Evolutionary conservation across 495 filamentous ascomycete species (phyloP), one percentile per base, ranked within the genome.

Genomic region (Trichocladium antarcticum): DNA sequence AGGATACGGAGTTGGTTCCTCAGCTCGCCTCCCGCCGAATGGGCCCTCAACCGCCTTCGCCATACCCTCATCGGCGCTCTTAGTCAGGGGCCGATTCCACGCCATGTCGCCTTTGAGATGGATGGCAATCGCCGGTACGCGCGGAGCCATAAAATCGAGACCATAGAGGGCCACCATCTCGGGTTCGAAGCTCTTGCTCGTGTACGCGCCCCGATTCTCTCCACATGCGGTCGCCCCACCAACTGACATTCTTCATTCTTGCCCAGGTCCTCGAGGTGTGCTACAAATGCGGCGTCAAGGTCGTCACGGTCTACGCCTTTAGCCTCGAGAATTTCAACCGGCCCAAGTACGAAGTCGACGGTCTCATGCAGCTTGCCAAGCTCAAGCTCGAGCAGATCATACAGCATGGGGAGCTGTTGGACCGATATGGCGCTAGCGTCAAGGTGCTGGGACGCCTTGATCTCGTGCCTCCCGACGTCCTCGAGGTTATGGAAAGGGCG

Each of bases 241-340:
- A 37, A 28, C 45, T 53, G 34, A 53, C 52, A 49, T 17, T 47
- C 10, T 5, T 5, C 27, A 10, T 5, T 29, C 27, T 41, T 21
- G 20, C 19, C 6, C 59, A 89, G 84, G 86, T 97, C 42, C 81
- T 98, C 12, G 92, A 98, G 67, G 85, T 98, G 27, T 97, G 93
- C 74, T 98, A 97, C 70, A 92, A 93, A 60, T 86, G 83, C 49
- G 92, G 92, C 15, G 84, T 98, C 24, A 84, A 89, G 64, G 88
- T 93, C 4, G 92, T 98, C 12, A 96, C 92, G 0, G 85, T 98
- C 45, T 98, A 97, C 66, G 92, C 92, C 5, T 98, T 98, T 73
- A 92, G 85, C 57, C 94, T 97, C 62, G 92, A 97, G 67, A 98
- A 98, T 69, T 98, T 96, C 73, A 95, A 97, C 65, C 80, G 92